Conservation (phyloP, 2,329 filamentous ascomycete genomes). For the Monosporascus sp. region DNA sequence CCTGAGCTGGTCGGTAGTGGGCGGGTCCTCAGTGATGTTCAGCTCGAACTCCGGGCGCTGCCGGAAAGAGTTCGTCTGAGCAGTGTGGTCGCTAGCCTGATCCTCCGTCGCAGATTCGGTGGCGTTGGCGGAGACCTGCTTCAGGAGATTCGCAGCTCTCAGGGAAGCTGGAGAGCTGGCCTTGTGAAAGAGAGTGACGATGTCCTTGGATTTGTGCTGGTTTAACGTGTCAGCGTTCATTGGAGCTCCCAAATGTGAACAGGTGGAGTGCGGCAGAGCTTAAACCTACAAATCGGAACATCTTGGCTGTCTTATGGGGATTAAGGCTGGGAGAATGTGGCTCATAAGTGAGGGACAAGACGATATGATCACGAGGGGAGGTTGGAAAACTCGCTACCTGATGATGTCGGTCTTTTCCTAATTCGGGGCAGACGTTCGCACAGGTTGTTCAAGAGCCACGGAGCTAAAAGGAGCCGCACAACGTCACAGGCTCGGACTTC, state of each 20-base stretch:
- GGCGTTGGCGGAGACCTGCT: constrained; percentile 70
- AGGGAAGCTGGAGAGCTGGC: constrained; percentile 67
- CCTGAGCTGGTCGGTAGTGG: constrained; percentile 76
- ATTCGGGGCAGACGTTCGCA: neutral
- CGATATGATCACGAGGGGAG: neutral
- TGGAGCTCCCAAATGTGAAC: neutral
- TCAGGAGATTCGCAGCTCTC: constrained; percentile 70
- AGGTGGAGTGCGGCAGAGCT: neutral
- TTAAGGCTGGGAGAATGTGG: neutral
- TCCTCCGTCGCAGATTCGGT: constrained; percentile 64
- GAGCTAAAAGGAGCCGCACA: no score
- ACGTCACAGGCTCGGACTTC: neutral
- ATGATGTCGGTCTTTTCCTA: neutral
- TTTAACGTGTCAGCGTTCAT: neutral
- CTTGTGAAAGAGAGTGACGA: constrained; percentile 94
- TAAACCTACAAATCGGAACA: constrained; percentile 44
- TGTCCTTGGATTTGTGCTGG: constrained; percentile 77
- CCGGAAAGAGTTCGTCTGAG: constrained; percentile 47
- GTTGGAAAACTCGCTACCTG: neutral
- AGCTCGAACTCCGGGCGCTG: constrained; percentile 73
- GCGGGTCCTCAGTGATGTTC: constrained; percentile 72
- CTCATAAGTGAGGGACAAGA: neutral
- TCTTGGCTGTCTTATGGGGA: constrained; percentile 20
- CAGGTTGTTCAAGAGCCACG: neutral
- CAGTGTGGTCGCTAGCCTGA: constrained; percentile 62